phyloP scores from a whole-genome alignment of 2,329 filamentous ascomycete genomes.

The Fusarium circinatum region DNA sequence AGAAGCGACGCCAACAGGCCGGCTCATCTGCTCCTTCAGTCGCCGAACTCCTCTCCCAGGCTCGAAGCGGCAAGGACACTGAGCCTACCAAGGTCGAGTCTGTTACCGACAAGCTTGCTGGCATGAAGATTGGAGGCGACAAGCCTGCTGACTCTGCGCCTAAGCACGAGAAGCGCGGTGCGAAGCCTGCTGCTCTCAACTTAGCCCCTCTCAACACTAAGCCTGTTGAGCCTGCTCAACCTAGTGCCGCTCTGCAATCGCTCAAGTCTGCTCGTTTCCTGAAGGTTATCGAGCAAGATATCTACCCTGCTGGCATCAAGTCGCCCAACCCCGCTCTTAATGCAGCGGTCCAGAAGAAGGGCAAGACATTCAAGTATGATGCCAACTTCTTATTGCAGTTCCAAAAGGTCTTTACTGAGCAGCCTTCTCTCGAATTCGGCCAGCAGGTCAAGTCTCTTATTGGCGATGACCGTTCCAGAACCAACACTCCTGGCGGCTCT shows the following conservation, averaged over 20 bases:
- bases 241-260: slow-evolving; percentile 91
- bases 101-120: slow-evolving; percentile 61
- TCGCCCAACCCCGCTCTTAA: slow-evolving; percentile 95
- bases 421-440: slow-evolving; percentile 94
- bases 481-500: slow-evolving; percentile 32
- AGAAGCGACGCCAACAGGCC: slow-evolving; percentile 62
- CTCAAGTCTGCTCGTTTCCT: slow-evolving; percentile 92
- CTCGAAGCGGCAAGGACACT: slow-evolving; percentile 53
- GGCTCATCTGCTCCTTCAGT: slow-evolving; percentile 58
- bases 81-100: slow-evolving; percentile 52
- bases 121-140: slow-evolving; percentile 60
- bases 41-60: slow-evolving; percentile 61
- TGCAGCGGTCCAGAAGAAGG: slow-evolving; percentile 79
- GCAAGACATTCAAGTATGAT: slow-evolving; percentile 91
- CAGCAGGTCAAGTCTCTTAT: slow-evolving; percentile 87
- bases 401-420: slow-evolving; percentile 94
- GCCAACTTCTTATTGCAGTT: slow-evolving; percentile 96
- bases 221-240: slow-evolving; percentile 88
- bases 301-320: slow-evolving; percentile 84
- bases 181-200: slow-evolving; percentile 89
- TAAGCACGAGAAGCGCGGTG: slow-evolving; percentile 67
- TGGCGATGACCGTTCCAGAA: slow-evolving; percentile 72
- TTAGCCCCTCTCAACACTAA: slow-evolving; percentile 84
- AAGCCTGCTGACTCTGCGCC: slow-evolving; percentile 57
- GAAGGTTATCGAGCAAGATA: slow-evolving; percentile 78